Evolutionary conservation across 192 early-diverging fungal genomes (phyloP), one percentile per base, ranked within the genome.

Genomic region (Linnemannia schmuckeri): DNA sequence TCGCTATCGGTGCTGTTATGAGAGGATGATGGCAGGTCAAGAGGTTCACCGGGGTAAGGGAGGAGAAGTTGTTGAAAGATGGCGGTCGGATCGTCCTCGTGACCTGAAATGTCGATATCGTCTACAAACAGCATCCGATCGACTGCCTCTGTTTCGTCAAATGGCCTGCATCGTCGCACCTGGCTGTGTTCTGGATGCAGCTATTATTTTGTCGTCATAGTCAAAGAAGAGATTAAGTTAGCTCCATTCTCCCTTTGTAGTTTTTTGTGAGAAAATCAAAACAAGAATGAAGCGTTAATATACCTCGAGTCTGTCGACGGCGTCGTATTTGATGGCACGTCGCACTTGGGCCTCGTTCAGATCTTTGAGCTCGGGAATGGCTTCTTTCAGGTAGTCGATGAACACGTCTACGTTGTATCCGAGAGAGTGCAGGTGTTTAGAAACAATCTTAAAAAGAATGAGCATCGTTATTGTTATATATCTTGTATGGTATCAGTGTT

Each of bases 111-210:
- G 37, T 86, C 83, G 61, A 86, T 80, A 44, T 86, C 83, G 49
- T 86, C 83, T 13, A 86, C 83, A 72, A 86, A 86, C 33, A 86
- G 54, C 83, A 86, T 86, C 44, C 83, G 74, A 61, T 86, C 83
- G 68, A 86, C 54, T 6, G 83, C 83, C 47, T 86, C 83, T 7
- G 52, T 22, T 35, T 86, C 83, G 76, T 69, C 66, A 42, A 86
- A 86, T 0, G 79, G 61, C 30, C 71, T 49, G 46, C 40, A 30
- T 20, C 83, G 70, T 41, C 79, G 66, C 52, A 86, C 79, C 74
- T 74, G 80, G 38, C 80, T 79, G 30, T 69, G 37, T 74, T 86
- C 83, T 47, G 83, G 83, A 42, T 86, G 83, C 30, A 86, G 70
- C 83, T 86, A 76, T 22, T 20, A 22, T 49, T 49, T 52, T 27